Evolutionary conservation across 1,139 yeast genomes (phyloP).

Genomic region (Eremothecium coryli): DNA sequence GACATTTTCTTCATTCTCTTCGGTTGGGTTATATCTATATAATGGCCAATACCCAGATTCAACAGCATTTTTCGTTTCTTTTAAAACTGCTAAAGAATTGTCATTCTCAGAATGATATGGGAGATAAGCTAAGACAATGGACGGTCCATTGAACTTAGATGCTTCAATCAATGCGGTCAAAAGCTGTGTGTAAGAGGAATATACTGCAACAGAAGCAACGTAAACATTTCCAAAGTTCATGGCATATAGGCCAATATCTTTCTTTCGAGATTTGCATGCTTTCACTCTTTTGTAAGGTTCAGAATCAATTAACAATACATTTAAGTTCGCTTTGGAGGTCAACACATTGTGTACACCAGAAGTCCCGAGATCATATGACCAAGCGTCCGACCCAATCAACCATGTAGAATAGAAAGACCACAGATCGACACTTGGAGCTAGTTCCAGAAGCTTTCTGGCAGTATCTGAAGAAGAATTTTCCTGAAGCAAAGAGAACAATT

Average conservation of each 20-base stretch:
- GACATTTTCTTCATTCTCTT: constrained; percentile 39
- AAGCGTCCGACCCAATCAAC: constrained; percentile 90
- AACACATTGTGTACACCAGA: constrained; percentile 86
- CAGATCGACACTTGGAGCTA: constrained; percentile 39
- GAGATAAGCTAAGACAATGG: constrained; percentile 80
- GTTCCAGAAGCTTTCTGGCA: constrained; percentile 35
- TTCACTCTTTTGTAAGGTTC: constrained; percentile 50
- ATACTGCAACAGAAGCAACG: constrained; percentile 91
- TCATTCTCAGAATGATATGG: constrained; percentile 65
- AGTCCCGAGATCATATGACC: constrained; percentile 90
- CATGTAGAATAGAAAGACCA: constrained; percentile 53
- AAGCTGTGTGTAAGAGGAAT: constrained; percentile 87
- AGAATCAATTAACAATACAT: constrained; percentile 83
- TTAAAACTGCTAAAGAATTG: constrained; percentile 63
- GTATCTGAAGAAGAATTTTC: constrained; percentile 31
- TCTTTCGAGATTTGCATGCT: constrained; percentile 48
- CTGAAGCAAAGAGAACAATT: constrained; percentile 36
- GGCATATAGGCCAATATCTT: constrained; percentile 90
- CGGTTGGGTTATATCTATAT: constrained; percentile 69
- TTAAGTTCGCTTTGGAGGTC: constrained; percentile 66
- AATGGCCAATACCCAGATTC: constrained; percentile 96
- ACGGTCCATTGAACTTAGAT: constrained; percentile 78
- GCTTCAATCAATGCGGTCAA: constrained; percentile 87
- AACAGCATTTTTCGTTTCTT: constrained; percentile 83
- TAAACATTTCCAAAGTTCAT: constrained; percentile 88